A percentile compares a stretch with the other conserved stretches of the same genome.
These are phyloP conservation scores for Ophiostoma australiae DNA, from an alignment of 2,329 filamentous ascomycete genomes.

Conservation along the genomic window DNA sequence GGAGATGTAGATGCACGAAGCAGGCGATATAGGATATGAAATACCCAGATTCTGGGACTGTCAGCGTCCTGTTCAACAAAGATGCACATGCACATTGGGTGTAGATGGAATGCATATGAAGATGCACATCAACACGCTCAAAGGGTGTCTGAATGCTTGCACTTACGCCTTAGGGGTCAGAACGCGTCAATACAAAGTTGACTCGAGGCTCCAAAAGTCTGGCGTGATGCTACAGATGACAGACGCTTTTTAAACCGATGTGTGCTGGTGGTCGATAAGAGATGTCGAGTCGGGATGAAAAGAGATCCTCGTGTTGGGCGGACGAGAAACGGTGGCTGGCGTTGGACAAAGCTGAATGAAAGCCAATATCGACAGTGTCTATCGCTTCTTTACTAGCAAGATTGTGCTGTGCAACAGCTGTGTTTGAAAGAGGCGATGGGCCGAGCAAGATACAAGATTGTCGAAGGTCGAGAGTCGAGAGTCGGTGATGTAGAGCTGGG, in stretches of 20 bases:
- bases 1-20: conserved; percentile 8
- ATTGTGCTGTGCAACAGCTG: neutral
- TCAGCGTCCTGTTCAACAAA: neutral
- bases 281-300: neutral
- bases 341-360: neutral
- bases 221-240: neutral
- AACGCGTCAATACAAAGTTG: conserved; percentile 6
- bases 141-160: neutral
- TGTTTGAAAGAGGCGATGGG: neutral
- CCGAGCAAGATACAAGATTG: neutral
- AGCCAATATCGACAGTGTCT: neutral
- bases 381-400: neutral
- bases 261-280: neutral
- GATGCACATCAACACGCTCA: neutral
- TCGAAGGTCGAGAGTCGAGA: neutral
- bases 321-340: neutral
- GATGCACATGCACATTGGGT: neutral
- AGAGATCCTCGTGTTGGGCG: neutral
- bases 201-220: conserved; percentile 2
- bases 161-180: neutral
- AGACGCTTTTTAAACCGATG: too few species aligned
- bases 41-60: conserved; percentile 7
- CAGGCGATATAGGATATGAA: conserved; percentile 19
- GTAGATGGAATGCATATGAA: too few species aligned
- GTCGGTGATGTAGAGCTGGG: neutral